phyloP scores from a whole-genome alignment of 2,329 filamentous ascomycete genomes.

The Pseudogymnoascus verrucosus region DNA sequence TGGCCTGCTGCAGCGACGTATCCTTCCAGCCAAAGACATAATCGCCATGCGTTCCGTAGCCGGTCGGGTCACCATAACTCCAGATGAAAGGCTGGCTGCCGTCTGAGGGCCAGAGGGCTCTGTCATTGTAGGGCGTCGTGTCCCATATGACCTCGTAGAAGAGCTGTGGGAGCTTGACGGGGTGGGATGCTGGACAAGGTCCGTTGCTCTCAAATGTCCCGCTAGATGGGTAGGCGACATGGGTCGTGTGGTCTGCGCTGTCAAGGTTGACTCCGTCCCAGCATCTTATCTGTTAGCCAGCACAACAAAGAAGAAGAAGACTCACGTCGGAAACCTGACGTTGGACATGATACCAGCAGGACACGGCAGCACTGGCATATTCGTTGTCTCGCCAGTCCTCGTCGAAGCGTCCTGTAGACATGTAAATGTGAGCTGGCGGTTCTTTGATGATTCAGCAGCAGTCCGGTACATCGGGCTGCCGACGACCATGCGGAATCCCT shows the following conservation, averaged over 20 bases:
- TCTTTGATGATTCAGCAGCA: constrained; percentile 29
- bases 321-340: constrained; percentile 24
- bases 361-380: constrained; percentile 29
- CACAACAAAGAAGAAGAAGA: background rate
- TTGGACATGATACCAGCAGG: constrained; percentile 27
- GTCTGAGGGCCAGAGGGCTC: constrained; percentile 36
- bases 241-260: constrained; percentile 17
- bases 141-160: constrained; percentile 44
- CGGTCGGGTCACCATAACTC: constrained; percentile 36
- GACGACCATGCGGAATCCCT: constrained; percentile 39
- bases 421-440: constrained; percentile 37
- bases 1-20: constrained; percentile 40
- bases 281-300: constrained; percentile 12
- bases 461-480: constrained; percentile 32
- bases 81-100: constrained; percentile 37
- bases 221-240: constrained; percentile 23
- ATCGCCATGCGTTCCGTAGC: constrained; percentile 42
- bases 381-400: constrained; percentile 31
- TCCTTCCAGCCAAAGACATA: constrained; percentile 46
- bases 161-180: constrained; percentile 40
- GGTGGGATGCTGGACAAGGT: constrained; percentile 27
- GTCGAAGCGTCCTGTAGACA: constrained; percentile 33
- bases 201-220: constrained; percentile 17
- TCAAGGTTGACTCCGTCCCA: constrained; percentile 23
- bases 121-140: constrained; percentile 34